phyloP scores from a whole-genome alignment of 1,284 basidiomycete species.

The Irpex sp. region DNA sequence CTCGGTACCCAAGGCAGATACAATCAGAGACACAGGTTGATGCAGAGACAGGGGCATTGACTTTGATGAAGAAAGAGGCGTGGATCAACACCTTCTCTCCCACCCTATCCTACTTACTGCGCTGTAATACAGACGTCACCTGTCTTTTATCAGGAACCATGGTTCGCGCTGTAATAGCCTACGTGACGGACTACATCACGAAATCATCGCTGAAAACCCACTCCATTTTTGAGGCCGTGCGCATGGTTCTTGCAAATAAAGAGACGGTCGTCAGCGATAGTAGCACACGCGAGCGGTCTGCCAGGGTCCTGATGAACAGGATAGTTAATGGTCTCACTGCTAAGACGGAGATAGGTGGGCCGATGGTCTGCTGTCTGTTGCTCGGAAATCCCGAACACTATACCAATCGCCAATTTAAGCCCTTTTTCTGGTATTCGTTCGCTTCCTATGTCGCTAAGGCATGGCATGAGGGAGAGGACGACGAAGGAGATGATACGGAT shows the following conservation, averaged over 20 bases:
- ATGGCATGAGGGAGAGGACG: neutral
- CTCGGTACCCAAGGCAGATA: neutral
- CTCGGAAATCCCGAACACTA: constrained; percentile 11
- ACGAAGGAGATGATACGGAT: neutral
- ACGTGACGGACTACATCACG: too few relatives aligned
- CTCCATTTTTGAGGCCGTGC: constrained; percentile 4
- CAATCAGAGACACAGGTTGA: neutral
- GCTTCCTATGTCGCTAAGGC: neutral
- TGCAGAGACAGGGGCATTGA: neutral
- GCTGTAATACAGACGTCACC: too few relatives aligned
- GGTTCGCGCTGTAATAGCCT: too few relatives aligned
- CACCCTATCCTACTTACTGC: too few relatives aligned
- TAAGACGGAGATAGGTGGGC: constrained; percentile 27
- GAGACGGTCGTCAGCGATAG: too few relatives aligned
- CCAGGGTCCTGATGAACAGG: constrained; percentile 3
- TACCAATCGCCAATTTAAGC: neutral
- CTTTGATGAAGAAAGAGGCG: too few relatives aligned
- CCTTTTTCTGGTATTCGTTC: neutral
- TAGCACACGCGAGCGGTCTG: too few relatives aligned
- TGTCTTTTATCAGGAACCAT: too few relatives aligned
- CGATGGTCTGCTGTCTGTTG: constrained; percentile 26
- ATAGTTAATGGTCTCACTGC: constrained; percentile 27
- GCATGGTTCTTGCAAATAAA: neutral
- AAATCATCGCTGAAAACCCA: too few relatives aligned
- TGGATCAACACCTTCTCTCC: too few relatives aligned